Conservation (phyloP, 129 eudicot species). For the Flaveria ramosissima region DNA sequence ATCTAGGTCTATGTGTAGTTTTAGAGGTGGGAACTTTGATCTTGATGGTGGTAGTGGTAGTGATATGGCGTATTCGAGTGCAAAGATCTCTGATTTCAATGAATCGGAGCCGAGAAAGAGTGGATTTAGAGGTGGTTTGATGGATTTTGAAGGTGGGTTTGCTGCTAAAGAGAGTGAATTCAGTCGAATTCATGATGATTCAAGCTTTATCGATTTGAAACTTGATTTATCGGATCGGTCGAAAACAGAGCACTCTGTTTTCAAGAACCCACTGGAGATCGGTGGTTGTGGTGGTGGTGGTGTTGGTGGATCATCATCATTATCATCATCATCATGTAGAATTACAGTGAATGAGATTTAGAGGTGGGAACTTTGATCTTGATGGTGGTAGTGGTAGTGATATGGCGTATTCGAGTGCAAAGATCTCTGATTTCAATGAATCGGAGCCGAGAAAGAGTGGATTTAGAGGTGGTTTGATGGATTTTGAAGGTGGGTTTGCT, state of each 20-base stretch:
- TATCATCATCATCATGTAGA: slow-evolving; percentile 53
- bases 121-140: slow-evolving; percentile 44
- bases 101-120: slow-evolving; percentile 74
- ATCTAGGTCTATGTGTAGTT: slow-evolving; percentile 87
- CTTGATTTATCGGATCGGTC: slow-evolving; percentile 57
- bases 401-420: slow-evolving; percentile 72
- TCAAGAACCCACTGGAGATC: slow-evolving; percentile 34
- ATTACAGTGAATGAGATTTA: slow-evolving; percentile 53
- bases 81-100: slow-evolving; percentile 76
- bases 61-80: slow-evolving; percentile 68
- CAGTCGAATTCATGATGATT: slow-evolving; percentile 66
- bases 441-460: slow-evolving; percentile 76
- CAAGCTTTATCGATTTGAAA: slow-evolving; percentile 75
- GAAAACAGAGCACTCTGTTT: slow-evolving; percentile 47
- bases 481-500: slow-evolving; percentile 44
- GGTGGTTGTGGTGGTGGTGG: slow-evolving; percentile 5
- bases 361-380: slow-evolving; percentile 53
- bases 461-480: slow-evolving; percentile 40
- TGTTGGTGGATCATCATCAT: background rate
- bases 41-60: slow-evolving; percentile 53
- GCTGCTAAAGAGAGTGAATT: slow-evolving; percentile 76
- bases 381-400: slow-evolving; percentile 58
- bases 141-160: slow-evolving; percentile 45
- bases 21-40: slow-evolving; percentile 55
- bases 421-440: slow-evolving; percentile 72